phyloP scores from a whole-genome alignment of 2,329 filamentous ascomycete genomes.

The Alternaria infectoria region DNA sequence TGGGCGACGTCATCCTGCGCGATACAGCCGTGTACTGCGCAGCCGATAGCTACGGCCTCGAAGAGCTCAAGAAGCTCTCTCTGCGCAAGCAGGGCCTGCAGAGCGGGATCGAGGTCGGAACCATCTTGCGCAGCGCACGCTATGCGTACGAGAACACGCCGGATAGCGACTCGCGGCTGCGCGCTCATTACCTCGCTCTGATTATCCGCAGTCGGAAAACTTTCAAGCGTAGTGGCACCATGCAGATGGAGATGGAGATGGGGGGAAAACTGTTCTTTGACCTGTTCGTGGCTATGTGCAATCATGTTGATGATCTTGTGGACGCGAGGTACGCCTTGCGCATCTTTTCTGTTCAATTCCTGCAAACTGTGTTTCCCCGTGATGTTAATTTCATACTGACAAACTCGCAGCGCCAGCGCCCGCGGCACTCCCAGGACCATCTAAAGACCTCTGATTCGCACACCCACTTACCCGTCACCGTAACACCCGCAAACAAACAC shows the following conservation, averaged over 20 bases:
- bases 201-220: constrained; percentile 97
- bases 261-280: constrained; percentile 97
- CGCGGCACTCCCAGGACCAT: constrained; percentile 38
- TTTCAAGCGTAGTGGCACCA: constrained; percentile 97
- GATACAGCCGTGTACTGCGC: constrained; percentile 96
- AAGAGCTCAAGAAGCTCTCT: constrained; percentile 88
- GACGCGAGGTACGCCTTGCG: constrained; percentile 67
- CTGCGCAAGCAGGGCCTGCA: constrained; percentile 95
- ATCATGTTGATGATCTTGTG: constrained; percentile 95
- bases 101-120: constrained; percentile 87
- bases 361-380: constrained; percentile 5
- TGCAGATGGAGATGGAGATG: constrained; percentile 98
- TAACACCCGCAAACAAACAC: constrained; percentile 23
- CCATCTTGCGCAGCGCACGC: constrained; percentile 88
- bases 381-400: constrained; percentile 19
- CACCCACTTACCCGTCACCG: constrained; percentile 16
- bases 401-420: constrained; percentile 18
- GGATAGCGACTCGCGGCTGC: constrained; percentile 87
- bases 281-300: constrained; percentile 97
- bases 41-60: constrained; percentile 87
- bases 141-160: constrained; percentile 96
- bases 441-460: constrained; percentile 22
- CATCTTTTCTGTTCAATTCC: constrained; percentile 19
- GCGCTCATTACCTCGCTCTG: constrained; percentile 95
- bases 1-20: constrained; percentile 78